Percentiles rank a stretch among this genome's conserved stretches.
Evolutionary conservation across 257 asterid species (phyloP).

Genomic region (Thymus mandschuricus): DNA sequence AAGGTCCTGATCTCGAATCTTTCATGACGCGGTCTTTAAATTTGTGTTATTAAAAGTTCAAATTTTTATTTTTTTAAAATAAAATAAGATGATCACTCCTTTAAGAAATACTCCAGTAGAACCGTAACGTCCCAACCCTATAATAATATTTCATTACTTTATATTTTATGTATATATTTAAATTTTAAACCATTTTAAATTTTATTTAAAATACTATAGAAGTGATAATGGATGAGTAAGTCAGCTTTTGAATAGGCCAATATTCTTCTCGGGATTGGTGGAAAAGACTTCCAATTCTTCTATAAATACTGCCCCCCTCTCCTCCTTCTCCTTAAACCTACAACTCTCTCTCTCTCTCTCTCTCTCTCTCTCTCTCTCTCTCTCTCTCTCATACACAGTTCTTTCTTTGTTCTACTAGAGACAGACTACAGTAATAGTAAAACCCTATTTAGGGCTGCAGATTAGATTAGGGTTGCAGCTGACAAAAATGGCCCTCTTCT

Average conservation of each 20-base stretch:
- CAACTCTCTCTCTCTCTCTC: constrained; percentile 21
- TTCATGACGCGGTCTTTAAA: no score
- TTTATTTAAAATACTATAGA: no score
- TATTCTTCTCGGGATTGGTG: constrained; percentile 98
- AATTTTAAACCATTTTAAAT: no score
- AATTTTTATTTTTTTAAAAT: no score
- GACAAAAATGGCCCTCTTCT: constrained; percentile 55
- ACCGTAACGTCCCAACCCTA: no score
- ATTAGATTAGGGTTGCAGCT: background rate
- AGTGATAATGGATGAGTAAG: constrained; percentile 25
- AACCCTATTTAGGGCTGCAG: constrained; percentile 61
- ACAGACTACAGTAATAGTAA: background rate
- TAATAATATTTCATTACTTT: no score
- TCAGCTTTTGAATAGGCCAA: constrained; percentile 62
- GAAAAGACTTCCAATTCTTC: constrained; percentile 52
- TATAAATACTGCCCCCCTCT: constrained; percentile 60
- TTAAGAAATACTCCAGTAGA: no score
- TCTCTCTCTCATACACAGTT: background rate
- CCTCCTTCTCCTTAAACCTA: constrained; percentile 38
- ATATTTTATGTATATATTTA: no score
- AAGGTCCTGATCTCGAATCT: no score
- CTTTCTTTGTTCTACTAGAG: background rate
- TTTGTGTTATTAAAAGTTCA: no score
- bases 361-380: background rate
- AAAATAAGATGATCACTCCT: no score